These are phyloP conservation scores for Beauveria brongniartii DNA, from an alignment of 2,329 filamentous ascomycete genomes.

Conservation along the genomic window DNA sequence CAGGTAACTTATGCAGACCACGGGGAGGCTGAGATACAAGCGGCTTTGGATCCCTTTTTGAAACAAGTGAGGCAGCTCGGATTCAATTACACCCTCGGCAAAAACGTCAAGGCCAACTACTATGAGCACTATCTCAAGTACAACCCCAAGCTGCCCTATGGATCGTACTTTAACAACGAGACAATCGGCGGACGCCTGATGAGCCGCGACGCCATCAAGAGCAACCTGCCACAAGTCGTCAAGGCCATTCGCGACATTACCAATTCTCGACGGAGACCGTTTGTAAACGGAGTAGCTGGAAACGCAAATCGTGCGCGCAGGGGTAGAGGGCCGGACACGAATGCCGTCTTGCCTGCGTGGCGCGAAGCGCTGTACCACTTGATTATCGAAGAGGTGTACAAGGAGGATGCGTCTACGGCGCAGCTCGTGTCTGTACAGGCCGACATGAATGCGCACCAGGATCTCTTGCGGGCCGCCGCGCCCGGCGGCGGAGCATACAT, in stretches of 20 bases:
- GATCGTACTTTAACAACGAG: constrained; percentile 22
- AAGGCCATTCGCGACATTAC: constrained; percentile 20
- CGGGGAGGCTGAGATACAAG: background rate
- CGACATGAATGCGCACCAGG: constrained; percentile 1
- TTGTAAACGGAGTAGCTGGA: background rate
- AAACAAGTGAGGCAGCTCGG: background rate
- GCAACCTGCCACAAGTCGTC: background rate
- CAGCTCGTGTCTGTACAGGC: background rate
- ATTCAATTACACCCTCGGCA: constrained; percentile 11
- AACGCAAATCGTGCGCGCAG: background rate
- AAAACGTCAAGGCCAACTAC: constrained; percentile 36
- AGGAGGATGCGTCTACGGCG: background rate
- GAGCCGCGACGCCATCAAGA: constrained; percentile 24
- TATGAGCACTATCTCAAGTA: constrained; percentile 23
- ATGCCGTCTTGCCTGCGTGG: background rate
- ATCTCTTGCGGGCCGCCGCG: constrained; percentile 26
- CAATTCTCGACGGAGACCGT: background rate
- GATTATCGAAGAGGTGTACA: background rate
- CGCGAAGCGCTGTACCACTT: constrained; percentile 1
- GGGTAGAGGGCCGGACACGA: background rate
- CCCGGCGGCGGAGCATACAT: constrained; percentile 37
- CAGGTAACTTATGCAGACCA: background rate
- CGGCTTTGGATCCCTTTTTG: background rate
- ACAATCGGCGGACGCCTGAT: constrained; percentile 36
- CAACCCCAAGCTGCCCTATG: constrained; percentile 1